phyloP scores from a whole-genome alignment of 345 rosid species.

The Orychophragmus violaceus region DNA sequence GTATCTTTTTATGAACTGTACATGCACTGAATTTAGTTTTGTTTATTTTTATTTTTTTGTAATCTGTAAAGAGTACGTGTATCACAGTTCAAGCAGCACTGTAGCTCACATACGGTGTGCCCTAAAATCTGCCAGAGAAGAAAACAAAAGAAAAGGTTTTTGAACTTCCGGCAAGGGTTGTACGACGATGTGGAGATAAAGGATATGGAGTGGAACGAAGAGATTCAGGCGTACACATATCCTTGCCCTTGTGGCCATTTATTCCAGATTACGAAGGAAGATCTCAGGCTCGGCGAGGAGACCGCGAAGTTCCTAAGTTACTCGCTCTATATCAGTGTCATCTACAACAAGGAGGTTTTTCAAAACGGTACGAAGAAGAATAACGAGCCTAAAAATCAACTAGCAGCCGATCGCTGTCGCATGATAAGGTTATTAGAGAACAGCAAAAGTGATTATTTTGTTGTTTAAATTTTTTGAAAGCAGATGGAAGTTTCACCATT shows the following conservation, averaged over 20 bases:
- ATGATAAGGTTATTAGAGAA: no score
- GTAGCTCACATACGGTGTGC: not conserved
- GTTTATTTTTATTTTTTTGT: no score
- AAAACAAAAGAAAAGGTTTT: not conserved
- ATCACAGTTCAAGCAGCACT: no score
- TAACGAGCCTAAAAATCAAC: slow-evolving; percentile 35
- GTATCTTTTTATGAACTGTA: no score
- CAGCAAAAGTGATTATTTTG: no score
- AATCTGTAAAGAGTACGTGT: no score
- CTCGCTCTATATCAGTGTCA: slow-evolving; percentile 79
- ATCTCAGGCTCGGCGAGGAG: slow-evolving; percentile 78
- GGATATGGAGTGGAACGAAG: slow-evolving; percentile 94
- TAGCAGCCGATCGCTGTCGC: slow-evolving; percentile 59
- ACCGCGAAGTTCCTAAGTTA: slow-evolving; percentile 88
- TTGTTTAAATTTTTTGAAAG: no score
- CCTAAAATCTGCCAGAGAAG: slow-evolving; percentile 22
- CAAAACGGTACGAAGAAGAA: slow-evolving; percentile 37
- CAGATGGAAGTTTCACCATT: no score
- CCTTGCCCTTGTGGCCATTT: slow-evolving; percentile 95
- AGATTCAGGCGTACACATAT: slow-evolving; percentile 67
- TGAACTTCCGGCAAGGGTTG: not conserved
- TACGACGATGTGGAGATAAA: slow-evolving; percentile 98
- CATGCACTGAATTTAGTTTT: no score
- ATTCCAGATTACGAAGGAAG: slow-evolving; percentile 87
- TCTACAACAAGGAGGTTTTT: slow-evolving; percentile 82